These are phyloP conservation scores for Lactifluus rugatus DNA, from an alignment of 768 basidiomycete genomes.

Conservation along the genomic window DNA sequence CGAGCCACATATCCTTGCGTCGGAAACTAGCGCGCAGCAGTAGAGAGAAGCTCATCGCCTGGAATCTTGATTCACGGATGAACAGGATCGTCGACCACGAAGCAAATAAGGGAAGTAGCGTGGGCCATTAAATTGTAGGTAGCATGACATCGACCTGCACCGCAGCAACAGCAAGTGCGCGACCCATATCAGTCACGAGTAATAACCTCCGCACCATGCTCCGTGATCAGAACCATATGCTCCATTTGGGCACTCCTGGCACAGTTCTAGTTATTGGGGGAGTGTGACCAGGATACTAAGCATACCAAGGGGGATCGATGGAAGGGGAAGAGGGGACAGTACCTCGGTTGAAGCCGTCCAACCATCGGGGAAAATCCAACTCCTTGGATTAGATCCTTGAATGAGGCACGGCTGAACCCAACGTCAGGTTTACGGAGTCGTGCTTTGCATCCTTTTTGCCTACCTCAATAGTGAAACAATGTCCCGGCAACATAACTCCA, in stretches of 20 bases:
- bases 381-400: constrained; percentile 57
- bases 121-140: too few species aligned
- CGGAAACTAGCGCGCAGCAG: too few species aligned
- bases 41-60: too few species aligned
- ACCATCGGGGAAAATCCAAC: constrained; percentile 81
- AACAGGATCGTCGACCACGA: too few species aligned
- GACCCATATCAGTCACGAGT: constrained; percentile 30
- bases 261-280: constrained; percentile 43
- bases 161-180: neutral
- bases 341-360: constrained; percentile 92
- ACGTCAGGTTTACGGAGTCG: neutral
- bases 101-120: too few species aligned
- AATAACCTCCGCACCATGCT: constrained; percentile 67
- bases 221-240: constrained; percentile 80
- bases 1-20: too few species aligned
- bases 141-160: neutral
- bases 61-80: too few species aligned
- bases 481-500: constrained; percentile 70
- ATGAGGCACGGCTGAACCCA: constrained; percentile 58
- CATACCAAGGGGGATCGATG: neutral
- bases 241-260: constrained; percentile 80
- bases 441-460: constrained; percentile 6
- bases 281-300: neutral
- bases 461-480: constrained; percentile 92
- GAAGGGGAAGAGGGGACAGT: constrained; percentile 18